These are phyloP conservation scores for Angomonas desouzai DNA, from an alignment of 208 protist species.

Conservation along the genomic window DNA sequence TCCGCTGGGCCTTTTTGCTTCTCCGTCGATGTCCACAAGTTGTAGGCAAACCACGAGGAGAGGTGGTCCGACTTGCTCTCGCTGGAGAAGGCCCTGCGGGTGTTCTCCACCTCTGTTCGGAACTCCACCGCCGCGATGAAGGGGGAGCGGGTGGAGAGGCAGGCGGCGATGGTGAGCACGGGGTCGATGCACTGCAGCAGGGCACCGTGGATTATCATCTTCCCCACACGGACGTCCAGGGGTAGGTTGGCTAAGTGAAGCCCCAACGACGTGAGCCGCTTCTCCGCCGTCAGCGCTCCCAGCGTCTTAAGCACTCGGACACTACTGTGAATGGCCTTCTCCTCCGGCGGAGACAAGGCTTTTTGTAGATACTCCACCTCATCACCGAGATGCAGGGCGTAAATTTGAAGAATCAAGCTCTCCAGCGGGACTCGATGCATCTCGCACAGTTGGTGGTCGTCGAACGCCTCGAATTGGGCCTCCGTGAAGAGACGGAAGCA, in stretches of 20 bases:
- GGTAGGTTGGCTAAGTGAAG: conserved; percentile 90
- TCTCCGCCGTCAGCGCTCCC: conserved; percentile 74
- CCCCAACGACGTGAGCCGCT: conserved; percentile 90
- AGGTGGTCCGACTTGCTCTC: conserved; percentile 87
- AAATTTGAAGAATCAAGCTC: conserved; percentile 94
- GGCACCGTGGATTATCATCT: conserved; percentile 95
- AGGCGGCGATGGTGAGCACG: conserved; percentile 95
- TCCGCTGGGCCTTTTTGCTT: conserved; percentile 40
- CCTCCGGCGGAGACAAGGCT: conserved; percentile 78
- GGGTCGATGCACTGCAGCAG: conserved; percentile 95
- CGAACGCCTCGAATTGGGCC: conserved; percentile 73
- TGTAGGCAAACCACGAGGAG: conserved; percentile 86
- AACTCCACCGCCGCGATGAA: conserved; percentile 92
- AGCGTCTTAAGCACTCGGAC: conserved; percentile 82
- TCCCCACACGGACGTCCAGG: conserved; percentile 82
- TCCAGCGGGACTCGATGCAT: conserved; percentile 96
- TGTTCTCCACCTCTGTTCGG: conserved; percentile 75
- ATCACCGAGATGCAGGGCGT: conserved; percentile 81
- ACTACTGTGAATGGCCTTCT: conserved; percentile 77
- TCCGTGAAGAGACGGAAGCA: conserved; percentile 95
- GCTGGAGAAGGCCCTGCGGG: conserved; percentile 66
- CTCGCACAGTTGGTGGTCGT: conserved; percentile 92
- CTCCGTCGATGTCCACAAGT: conserved; percentile 51
- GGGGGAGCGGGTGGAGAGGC: conserved; percentile 76
- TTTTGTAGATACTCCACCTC: conserved; percentile 88